A percentile compares a stretch with the other conserved stretches of the same genome.
These are phyloP conservation scores for Ogataea neopini DNA, from an alignment of 805 yeast genomes.

Conservation along the genomic window DNA sequence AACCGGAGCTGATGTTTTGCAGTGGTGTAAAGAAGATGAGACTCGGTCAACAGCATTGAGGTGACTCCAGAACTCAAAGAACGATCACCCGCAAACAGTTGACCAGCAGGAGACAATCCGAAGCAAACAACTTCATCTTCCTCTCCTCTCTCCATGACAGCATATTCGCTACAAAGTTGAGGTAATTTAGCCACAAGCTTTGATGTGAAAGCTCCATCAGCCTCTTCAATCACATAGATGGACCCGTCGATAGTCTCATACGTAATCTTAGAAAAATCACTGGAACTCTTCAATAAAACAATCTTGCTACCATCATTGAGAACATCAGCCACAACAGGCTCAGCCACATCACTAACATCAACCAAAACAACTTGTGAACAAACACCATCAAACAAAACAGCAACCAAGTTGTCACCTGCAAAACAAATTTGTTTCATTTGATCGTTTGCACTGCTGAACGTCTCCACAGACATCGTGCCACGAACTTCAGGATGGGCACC, in stretches of 20 bases:
- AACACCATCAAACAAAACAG: slow-evolving; percentile 59
- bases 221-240: slow-evolving; percentile 43
- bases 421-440: slow-evolving; percentile 65
- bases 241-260: slow-evolving; percentile 67
- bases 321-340: slow-evolving; percentile 43
- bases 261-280: slow-evolving; percentile 53
- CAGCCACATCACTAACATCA: slow-evolving; percentile 43
- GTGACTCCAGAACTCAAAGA: slow-evolving; percentile 76
- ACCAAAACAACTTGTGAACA: slow-evolving; percentile 53
- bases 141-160: slow-evolving; percentile 39
- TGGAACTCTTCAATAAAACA: slow-evolving; percentile 54
- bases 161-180: slow-evolving; percentile 45
- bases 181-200: too few species aligned
- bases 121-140: slow-evolving; percentile 45
- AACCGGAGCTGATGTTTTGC: slow-evolving; percentile 84
- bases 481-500: slow-evolving; percentile 48
- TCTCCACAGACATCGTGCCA: slow-evolving; percentile 34
- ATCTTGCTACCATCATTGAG: slow-evolving; percentile 50
- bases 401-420: slow-evolving; percentile 50
- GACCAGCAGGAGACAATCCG: slow-evolving; percentile 78
- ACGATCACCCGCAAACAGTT: slow-evolving; percentile 61
- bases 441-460: slow-evolving; percentile 44
- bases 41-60: slow-evolving; percentile 71
- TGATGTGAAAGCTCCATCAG: background rate
- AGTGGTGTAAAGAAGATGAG: slow-evolving; percentile 78